phyloP scores from a whole-genome alignment of 176 grass and related monocot species.

The Triticum monococcum region DNA sequence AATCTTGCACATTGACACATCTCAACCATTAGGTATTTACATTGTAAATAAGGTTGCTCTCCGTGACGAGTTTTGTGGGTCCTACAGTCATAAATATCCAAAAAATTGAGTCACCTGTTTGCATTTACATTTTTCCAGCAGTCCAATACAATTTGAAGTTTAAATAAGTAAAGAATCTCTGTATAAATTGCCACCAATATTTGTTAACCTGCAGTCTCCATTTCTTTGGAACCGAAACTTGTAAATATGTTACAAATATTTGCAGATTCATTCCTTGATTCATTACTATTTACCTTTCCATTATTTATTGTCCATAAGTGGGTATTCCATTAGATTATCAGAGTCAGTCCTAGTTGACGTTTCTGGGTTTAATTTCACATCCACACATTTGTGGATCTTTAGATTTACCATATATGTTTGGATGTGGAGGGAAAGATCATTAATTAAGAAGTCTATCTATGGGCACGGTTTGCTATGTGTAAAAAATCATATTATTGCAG shows the following conservation, averaged over 20 bases:
- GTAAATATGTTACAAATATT: constrained; percentile 2
- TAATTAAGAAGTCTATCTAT: neutral
- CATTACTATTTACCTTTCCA: neutral
- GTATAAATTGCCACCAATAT: neutral
- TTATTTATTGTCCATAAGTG: neutral
- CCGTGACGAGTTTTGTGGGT: neutral
- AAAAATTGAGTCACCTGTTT: neutral
- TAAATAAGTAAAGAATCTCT: neutral
- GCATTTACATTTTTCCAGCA: neutral
- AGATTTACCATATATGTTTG: neutral
- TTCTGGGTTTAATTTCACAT: constrained; percentile 20
- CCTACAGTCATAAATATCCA: neutral
- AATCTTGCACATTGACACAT: neutral
- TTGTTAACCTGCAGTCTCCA: neutral
- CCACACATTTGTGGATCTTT: neutral
- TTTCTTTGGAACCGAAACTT: neutral
- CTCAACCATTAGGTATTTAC: neutral
- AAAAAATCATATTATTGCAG: neutral
- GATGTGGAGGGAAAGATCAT: neutral
- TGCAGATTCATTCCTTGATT: neutral
- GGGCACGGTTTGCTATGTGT: neutral
- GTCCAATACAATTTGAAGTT: constrained; percentile 1
- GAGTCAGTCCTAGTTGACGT: neutral
- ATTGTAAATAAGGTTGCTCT: constrained; percentile 2
- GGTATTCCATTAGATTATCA: neutral